Percentiles rank a stretch among this genome's conserved stretches.
Evolutionary conservation across 768 basidiomycete species (phyloP).

Genomic region (Phaeotremella skinneri): DNA sequence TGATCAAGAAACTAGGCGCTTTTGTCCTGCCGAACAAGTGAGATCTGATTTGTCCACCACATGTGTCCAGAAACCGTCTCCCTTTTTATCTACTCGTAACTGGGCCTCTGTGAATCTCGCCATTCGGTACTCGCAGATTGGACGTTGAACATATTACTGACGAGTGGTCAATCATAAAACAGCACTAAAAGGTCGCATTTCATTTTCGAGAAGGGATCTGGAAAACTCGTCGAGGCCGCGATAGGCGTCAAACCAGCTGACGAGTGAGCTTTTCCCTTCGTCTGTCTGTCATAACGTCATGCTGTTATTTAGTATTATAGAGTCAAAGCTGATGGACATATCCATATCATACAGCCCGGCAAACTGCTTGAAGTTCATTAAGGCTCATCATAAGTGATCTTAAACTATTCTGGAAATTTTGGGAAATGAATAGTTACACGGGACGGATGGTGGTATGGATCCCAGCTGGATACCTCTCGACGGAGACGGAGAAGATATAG

Average conservation of each 20-base stretch:
- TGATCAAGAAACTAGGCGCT: constrained; percentile 80
- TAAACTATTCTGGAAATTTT: background rate
- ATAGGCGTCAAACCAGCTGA: constrained; percentile 82
- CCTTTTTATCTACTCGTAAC: background rate
- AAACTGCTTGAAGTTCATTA: constrained; percentile 69
- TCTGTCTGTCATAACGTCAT: background rate
- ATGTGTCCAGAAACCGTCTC: too few relatives aligned
- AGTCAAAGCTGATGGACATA: too few relatives aligned
- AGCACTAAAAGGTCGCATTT: constrained; percentile 91
- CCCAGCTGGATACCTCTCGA: too few relatives aligned
- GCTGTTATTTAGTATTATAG: constrained; percentile 5
- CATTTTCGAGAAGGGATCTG: constrained; percentile 79
- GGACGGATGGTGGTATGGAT: too few relatives aligned
- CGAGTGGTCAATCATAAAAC: background rate
- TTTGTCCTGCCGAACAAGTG: constrained; percentile 61
- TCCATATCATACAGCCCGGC: too few relatives aligned
- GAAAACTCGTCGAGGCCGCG: constrained; percentile 79
- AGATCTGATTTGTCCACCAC: constrained; percentile 18
- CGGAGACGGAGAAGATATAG: too few relatives aligned
- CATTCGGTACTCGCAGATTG: background rate
- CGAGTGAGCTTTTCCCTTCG: constrained; percentile 52
- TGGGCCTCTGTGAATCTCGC: too few relatives aligned
- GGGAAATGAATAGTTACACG: background rate
- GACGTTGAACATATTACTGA: background rate
- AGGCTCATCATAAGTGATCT: constrained; percentile 50